A percentile compares a stretch with the other conserved stretches of the same genome.
Evolutionary conservation across 345 rosid species (phyloP).

Genomic region (Eucalyptus brandiana): DNA sequence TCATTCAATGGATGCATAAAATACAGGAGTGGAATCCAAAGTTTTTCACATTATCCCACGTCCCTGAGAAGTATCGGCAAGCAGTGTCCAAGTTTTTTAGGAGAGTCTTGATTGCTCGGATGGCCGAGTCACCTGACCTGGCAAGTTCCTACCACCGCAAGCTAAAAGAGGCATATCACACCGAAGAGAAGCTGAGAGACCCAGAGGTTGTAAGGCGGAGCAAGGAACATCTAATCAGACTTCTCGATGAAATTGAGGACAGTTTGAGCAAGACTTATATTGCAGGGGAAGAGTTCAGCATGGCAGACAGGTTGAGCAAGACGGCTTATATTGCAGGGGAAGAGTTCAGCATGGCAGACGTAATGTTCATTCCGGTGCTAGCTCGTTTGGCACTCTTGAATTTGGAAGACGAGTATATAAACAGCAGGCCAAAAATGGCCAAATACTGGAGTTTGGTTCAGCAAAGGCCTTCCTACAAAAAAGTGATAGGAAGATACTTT

Average conservation of each 20-base stretch:
- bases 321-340: constrained; percentile 49
- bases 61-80: constrained; percentile 45
- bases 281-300: constrained; percentile 67
- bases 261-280: constrained; percentile 40
- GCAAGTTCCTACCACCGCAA: constrained; percentile 77
- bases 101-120: constrained; percentile 65
- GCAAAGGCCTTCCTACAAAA: constrained; percentile 64
- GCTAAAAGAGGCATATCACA: constrained; percentile 61
- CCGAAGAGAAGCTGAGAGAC: constrained; percentile 59
- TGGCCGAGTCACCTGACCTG: constrained; percentile 79
- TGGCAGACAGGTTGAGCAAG: constrained; percentile 64
- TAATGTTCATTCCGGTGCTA: constrained; percentile 58
- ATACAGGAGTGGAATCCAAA: constrained; percentile 71
- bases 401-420: constrained; percentile 61
- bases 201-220: constrained; percentile 32
- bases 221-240: constrained; percentile 40
- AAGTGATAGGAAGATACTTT: constrained; percentile 62
- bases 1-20: constrained; percentile 65
- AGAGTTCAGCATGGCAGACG: constrained; percentile 86
- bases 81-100: constrained; percentile 64
- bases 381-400: constrained; percentile 53
- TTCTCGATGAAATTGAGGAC: constrained; percentile 62
- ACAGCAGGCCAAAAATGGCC: constrained; percentile 49
- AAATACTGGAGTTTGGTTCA: constrained; percentile 59
- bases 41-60: constrained; percentile 53